phyloP scores from a whole-genome alignment of 768 basidiomycete genomes.

The Rhizopogon salebrosus region DNA sequence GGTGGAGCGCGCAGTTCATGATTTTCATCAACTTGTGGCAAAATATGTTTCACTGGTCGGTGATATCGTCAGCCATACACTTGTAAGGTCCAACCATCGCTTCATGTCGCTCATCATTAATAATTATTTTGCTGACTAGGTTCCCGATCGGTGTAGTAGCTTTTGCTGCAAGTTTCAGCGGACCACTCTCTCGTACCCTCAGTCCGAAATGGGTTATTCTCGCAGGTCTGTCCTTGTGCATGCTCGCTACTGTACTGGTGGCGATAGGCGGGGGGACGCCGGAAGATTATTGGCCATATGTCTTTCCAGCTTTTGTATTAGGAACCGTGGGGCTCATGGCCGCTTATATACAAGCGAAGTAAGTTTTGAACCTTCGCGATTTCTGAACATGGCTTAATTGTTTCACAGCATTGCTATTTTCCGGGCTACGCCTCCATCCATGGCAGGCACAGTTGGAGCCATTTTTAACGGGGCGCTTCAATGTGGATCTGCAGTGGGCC shows the following conservation, averaged over 20 bases:
- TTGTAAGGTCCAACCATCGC: slow-evolving; percentile 25
- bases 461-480: slow-evolving; percentile 53
- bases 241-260: slow-evolving; percentile 36
- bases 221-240: slow-evolving; percentile 31
- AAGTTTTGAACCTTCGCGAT: slow-evolving; percentile 12
- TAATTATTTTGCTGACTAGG: slow-evolving; percentile 14
- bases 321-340: slow-evolving; percentile 43
- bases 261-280: slow-evolving; percentile 35
- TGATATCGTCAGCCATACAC: slow-evolving; percentile 33
- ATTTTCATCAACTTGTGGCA: slow-evolving; percentile 37
- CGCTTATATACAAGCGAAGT: slow-evolving; percentile 45
- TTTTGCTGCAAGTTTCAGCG: slow-evolving; percentile 33
- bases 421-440: slow-evolving; percentile 38
- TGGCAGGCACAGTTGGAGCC: slow-evolving; percentile 50
- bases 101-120: slow-evolving; percentile 2
- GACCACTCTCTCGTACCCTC: slow-evolving; percentile 31
- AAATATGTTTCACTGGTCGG: slow-evolving; percentile 35
- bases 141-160: slow-evolving; percentile 38
- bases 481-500: slow-evolving; percentile 45
- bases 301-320: slow-evolving; percentile 46
- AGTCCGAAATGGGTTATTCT: slow-evolving; percentile 43
- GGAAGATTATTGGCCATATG: slow-evolving; percentile 39
- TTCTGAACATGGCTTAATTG: background rate
- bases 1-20: slow-evolving; percentile 33
- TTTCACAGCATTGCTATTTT: slow-evolving; percentile 45